Evolutionary conservation across 495 filamentous ascomycete genomes (phyloP).

Genomic region (Tetracladium marchalianum): DNA sequence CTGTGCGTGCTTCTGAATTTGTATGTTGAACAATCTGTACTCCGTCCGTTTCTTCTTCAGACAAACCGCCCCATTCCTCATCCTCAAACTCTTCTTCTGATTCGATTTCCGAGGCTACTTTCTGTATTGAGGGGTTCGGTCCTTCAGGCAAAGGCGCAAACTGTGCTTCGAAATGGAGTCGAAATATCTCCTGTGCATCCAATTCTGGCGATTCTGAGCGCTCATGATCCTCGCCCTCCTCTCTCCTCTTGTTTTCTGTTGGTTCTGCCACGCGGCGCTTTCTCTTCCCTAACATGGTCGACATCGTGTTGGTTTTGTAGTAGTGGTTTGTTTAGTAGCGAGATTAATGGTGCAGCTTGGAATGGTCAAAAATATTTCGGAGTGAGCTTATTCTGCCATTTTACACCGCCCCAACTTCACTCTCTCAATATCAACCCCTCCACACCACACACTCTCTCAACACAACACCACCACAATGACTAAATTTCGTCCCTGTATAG

Average conservation of each 20-base stretch:
- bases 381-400: constrained; percentile 4
- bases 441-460: background rate
- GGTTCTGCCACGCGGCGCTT: constrained; percentile 18
- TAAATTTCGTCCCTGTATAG: constrained; percentile 90
- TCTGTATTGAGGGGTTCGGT: constrained; percentile 13
- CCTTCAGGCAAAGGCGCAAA: constrained; percentile 59
- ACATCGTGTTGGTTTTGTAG: constrained; percentile 13
- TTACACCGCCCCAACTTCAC: constrained; percentile 1
- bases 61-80: constrained; percentile 61
- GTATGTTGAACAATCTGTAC: constrained; percentile 61
- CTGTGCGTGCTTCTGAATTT: constrained; percentile 24
- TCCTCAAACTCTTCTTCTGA: constrained; percentile 21
- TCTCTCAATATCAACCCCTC: background rate
- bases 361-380: background rate
- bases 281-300: constrained; percentile 21
- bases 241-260: background rate
- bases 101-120: constrained; percentile 1
- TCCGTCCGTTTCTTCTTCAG: constrained; percentile 16
- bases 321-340: no score
- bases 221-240: background rate
- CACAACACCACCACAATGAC: constrained; percentile 55
- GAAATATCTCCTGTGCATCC: constrained; percentile 49
- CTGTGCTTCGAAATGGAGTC: constrained; percentile 75
- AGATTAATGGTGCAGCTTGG: no score
- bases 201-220: constrained; percentile 4